Base-by-base conservation (phyloP, 2,329 filamentous ascomycete genomes). In the Aureobasidium sp. region DNA sequence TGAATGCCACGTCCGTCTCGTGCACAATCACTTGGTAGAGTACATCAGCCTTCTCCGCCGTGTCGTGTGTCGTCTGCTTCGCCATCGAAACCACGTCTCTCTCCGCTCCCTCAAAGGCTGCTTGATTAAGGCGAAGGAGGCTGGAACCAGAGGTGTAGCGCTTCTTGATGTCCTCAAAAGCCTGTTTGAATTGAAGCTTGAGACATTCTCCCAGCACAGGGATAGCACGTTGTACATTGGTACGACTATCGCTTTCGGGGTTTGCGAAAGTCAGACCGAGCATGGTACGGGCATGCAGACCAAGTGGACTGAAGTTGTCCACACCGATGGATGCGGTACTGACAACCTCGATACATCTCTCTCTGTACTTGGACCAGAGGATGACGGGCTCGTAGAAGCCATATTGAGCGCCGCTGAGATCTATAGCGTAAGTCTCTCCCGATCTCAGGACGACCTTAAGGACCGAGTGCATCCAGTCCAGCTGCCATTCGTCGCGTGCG, bases 351-450 rank as follows among this genome's bases (percentile, higher is more conserved):
- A 4, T 14, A 14, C 42, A 58, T 3, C 45, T 60, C 11, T 37
- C 14, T 1, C 57, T 6, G 55, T 60, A 67, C 1, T 62, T 39
- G 0, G 36, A 15, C 22, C 62, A 63, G 1, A 12, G 39, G 12
- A 59, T 22, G 14, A 68, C 27, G 5, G 64, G 34, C 6, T 63
- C 47, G 39, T 61, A 56, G 31, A 53, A 62, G n/a, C 65, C 65
- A 29, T 62, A 67, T 58, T 68, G 66, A 1, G 64, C 62, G 2
- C 66, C 65, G 22, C 63, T 53, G 7, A 65, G 14, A 20, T 68
- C 66, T 2, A 68, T 11, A 2, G 61, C 62, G 47, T 64, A 68
- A 2, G 2, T 14, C 22, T 63, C 59, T n/a, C 47, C 51, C 27
- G 65, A 61, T 15, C 31, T 48, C 20, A 64, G 56, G 14, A 20